phyloP scores from a whole-genome alignment of 805 yeast genomes.

The Monosporozyma solicola region DNA sequence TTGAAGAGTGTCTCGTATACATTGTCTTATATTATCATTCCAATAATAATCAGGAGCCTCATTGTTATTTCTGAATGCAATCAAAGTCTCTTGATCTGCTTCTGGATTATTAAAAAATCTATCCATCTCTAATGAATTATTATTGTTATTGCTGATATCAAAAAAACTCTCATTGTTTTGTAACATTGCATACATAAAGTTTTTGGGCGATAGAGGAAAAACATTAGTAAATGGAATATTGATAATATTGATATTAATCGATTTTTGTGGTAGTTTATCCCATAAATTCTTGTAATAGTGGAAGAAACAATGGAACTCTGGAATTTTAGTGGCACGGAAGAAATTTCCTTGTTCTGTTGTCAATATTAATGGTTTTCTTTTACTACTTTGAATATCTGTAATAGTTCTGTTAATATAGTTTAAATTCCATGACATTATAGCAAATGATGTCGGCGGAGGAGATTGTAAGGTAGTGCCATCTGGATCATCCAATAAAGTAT shows the following conservation, averaged over 20 bases:
- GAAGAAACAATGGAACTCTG: constrained; percentile 25
- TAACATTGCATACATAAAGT: background rate
- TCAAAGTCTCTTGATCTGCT: constrained; percentile 25
- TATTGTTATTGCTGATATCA: background rate
- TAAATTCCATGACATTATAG: constrained; percentile 18
- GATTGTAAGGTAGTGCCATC: constrained; percentile 12
- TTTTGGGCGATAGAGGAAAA: constrained; percentile 22
- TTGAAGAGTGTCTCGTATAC: constrained; percentile 10
- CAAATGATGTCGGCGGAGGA: constrained; percentile 30
- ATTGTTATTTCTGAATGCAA: constrained; percentile 10
- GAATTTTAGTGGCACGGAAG: constrained; percentile 17
- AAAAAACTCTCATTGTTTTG: background rate
- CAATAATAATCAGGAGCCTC: constrained; percentile 16
- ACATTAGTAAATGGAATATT: constrained; percentile 30
- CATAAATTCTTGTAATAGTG: constrained; percentile 24
- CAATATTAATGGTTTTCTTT: constrained; percentile 15
- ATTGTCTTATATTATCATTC: constrained; percentile 19
- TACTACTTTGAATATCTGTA: constrained; percentile 6
- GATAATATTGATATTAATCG: constrained; percentile 22
- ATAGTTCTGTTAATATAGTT: constrained; percentile 17
- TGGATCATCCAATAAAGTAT: constrained; percentile 21
- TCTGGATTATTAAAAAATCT: constrained; percentile 3
- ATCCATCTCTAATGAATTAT: constrained; percentile 2
- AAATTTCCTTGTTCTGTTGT: constrained; percentile 20
- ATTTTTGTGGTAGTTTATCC: constrained; percentile 25